Conservation (phyloP, 1,284 basidiomycete genomes). For the Ganoderma sinense region DNA sequence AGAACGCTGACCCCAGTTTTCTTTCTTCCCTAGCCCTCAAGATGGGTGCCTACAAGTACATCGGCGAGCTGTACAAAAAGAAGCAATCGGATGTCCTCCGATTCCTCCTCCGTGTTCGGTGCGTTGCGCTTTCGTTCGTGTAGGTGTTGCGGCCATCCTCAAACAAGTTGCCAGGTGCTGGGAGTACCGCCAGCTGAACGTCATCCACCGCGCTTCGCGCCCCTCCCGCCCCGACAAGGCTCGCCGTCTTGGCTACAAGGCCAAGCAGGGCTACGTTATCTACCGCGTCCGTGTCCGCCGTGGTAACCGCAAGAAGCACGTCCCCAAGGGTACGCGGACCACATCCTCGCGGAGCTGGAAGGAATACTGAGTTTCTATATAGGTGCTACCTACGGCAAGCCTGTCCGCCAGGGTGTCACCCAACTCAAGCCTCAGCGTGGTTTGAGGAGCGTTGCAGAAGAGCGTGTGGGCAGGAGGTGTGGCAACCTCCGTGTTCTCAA, state of each 20-base stretch:
- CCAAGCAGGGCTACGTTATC: constrained; percentile 99
- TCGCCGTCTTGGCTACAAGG: constrained; percentile 98
- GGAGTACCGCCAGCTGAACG: constrained; percentile 98
- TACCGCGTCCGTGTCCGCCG: constrained; percentile 98
- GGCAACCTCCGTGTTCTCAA: constrained; percentile 96
- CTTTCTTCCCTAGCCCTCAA: constrained; percentile 36
- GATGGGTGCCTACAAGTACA: constrained; percentile 97
- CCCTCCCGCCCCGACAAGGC: constrained; percentile 99
- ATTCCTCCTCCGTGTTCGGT: constrained; percentile 98
- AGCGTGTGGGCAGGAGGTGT: constrained; percentile 97
- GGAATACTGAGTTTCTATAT: constrained; percentile 9
- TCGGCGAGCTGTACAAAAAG: constrained; percentile 95
- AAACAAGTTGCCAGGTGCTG: constrained; percentile 81
- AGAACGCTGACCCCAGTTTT: constrained; percentile 24
- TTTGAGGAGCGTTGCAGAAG: constrained; percentile 94
- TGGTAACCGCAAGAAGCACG: constrained; percentile 99
- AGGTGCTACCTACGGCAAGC: constrained; percentile 99
- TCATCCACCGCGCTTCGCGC: constrained; percentile 97
- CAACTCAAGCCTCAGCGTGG: constrained; percentile 99
- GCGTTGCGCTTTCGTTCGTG: constrained; percentile 38
- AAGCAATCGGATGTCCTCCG: constrained; percentile 98
- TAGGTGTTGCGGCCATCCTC: constrained; percentile 3
- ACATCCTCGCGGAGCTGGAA: neutral
- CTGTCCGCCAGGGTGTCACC: constrained; percentile 99
- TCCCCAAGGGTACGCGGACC: constrained; percentile 82